Base-by-base conservation (phyloP, 83 land plant species). In the Picea engelmannii region DNA sequence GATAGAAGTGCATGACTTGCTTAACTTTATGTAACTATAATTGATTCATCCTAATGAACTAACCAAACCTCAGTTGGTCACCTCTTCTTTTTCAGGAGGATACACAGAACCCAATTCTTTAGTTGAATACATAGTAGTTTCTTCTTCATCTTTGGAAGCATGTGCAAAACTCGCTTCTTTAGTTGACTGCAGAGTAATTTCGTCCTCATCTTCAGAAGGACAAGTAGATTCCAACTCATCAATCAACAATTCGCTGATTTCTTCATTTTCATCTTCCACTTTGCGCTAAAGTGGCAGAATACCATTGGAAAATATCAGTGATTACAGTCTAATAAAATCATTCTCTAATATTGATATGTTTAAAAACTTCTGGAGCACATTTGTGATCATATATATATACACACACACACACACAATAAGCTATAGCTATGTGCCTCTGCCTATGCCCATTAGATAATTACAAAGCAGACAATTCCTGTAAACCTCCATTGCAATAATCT, bases 1-100 rank as follows among this genome's bases (percentile, higher is more conserved):
- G 31, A 67, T 21, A 27, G 31, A 25, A 10, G 40, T 42, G 55
- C 24, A 38, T 21, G 13, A 24, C 13, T 73, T 47, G 18, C 47
- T 73, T 40, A 40, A 73, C 47, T 73, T 49, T 73, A 12, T 23
- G 38, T 44, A 44, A 21, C 76, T 44, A n/a, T 73, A 11, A 73
- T 55, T 55, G 49, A 24, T 44, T 44, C 13, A 12, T 78, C n/a
- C 21, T 12, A 31, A 64, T 31, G 18, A 60, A 62, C 61, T 49
- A 42, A 8, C 77, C 27, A 12, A 17, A 8, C 69, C 13, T 52
- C 23, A 47, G 75, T 2, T 76, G 25, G 42, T 75, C 52, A 84
- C 86, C 86, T 18, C 62, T 58, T 16, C 62, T 44, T 31, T 74
- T 27, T 75, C 86, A 21, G 77, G 73, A 38, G 7, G 38, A 65